Evolutionary conservation across 306 rosid species (phyloP).

Genomic region (Quercus alba): DNA sequence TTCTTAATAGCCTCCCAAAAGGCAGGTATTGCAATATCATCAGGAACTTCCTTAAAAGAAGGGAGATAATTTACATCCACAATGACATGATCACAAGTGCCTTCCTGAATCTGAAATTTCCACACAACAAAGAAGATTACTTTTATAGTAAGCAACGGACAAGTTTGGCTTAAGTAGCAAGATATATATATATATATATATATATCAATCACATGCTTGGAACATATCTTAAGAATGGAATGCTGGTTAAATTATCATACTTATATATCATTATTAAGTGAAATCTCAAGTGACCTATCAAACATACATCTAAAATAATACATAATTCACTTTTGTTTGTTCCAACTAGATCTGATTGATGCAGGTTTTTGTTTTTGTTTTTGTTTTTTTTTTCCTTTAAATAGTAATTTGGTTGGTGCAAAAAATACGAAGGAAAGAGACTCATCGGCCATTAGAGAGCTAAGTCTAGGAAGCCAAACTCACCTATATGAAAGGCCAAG

Average conservation of each 20-base stretch:
- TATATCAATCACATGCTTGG: too few species aligned
- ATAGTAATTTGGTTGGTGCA: background rate
- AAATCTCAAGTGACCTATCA: background rate
- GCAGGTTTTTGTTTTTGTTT: background rate
- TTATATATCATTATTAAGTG: too few species aligned
- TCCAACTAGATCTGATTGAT: background rate
- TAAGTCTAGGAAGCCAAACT: background rate
- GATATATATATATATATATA: background rate
- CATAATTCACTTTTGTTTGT: too few species aligned
- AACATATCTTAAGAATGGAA: too few species aligned
- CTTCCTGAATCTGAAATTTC: constrained; percentile 60
- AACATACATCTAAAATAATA: too few species aligned
- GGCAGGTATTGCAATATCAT: constrained; percentile 71
- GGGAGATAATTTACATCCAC: constrained; percentile 92
- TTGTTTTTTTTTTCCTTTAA: background rate
- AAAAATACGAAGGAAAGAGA: background rate
- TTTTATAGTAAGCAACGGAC: too few species aligned
- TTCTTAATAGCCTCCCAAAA: constrained; percentile 81
- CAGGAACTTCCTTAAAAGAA: constrained; percentile 88
- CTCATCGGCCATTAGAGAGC: background rate
- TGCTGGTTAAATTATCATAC: too few species aligned
- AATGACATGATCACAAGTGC: constrained; percentile 81
- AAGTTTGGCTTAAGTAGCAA: background rate
- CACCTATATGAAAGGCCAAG: background rate
- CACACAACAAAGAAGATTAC: background rate